Evolutionary conservation across 2,329 filamentous ascomycete species (phyloP).

Genomic region (Alternaria burnsii): DNA sequence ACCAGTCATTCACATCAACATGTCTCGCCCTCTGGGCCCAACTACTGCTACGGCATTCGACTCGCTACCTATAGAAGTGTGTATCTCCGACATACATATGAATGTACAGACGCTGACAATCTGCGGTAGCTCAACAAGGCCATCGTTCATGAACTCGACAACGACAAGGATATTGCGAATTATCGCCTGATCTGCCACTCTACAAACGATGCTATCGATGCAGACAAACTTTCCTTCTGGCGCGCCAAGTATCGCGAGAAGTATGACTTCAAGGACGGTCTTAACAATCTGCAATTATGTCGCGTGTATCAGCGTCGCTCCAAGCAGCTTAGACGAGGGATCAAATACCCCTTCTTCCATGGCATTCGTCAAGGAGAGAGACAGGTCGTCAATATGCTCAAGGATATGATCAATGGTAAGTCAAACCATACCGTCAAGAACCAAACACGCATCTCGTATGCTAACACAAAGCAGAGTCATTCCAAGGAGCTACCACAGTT

Average conservation of each 20-base stretch:
- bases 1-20: slow-evolving; percentile 7
- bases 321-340: slow-evolving; percentile 31
- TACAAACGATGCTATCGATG: slow-evolving; percentile 53
- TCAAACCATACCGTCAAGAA: slow-evolving; percentile 1
- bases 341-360: slow-evolving; percentile 28
- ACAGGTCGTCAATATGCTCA: slow-evolving; percentile 50
- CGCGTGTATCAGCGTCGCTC: slow-evolving; percentile 47
- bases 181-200: slow-evolving; percentile 53
- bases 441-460: background rate
- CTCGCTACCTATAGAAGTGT: slow-evolving; percentile 45
- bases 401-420: slow-evolving; percentile 57
- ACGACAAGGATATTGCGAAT: slow-evolving; percentile 55
- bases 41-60: slow-evolving; percentile 38
- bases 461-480: slow-evolving; percentile 38
- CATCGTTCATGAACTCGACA: slow-evolving; percentile 50
- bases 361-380: slow-evolving; percentile 38
- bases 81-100: background rate
- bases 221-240: slow-evolving; percentile 57
- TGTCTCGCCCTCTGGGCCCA: slow-evolving; percentile 13
- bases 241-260: slow-evolving; percentile 52
- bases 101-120: slow-evolving; percentile 1
- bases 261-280: slow-evolving; percentile 50
- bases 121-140: slow-evolving; percentile 50
- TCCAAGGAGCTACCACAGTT: slow-evolving; percentile 27
- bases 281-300: slow-evolving; percentile 44